phyloP scores from a whole-genome alignment of 345 rosid species.

The Trapa incisa region DNA sequence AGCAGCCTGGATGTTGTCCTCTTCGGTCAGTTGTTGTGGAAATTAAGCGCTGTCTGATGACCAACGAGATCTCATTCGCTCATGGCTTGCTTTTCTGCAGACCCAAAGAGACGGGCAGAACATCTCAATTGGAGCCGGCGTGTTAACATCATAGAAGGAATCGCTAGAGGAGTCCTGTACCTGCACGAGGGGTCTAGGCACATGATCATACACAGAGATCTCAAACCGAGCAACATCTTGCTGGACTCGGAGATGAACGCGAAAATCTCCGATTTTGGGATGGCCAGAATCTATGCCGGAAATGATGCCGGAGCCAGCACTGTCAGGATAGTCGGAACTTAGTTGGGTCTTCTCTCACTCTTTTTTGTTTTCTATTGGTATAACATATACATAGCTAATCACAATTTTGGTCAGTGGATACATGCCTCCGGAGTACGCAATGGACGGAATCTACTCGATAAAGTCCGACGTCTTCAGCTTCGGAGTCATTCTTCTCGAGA shows the following conservation, averaged over 20 bases:
- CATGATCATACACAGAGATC: slow-evolving; percentile 32
- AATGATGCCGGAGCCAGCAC: slow-evolving; percentile 16
- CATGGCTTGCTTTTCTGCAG: slow-evolving; percentile 6
- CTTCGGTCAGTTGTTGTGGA: slow-evolving; percentile 17
- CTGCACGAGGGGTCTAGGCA: slow-evolving; percentile 40
- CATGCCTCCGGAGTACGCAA: slow-evolving; percentile 36
- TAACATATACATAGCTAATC: too few relatives aligned
- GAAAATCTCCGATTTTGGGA: slow-evolving; percentile 41
- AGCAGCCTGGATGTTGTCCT: slow-evolving; percentile 27
- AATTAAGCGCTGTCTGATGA: too few relatives aligned
- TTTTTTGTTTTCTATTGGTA: not conserved
- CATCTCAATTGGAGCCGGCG: slow-evolving; percentile 28
- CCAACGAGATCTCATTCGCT: not conserved
- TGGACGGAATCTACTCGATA: slow-evolving; percentile 24
- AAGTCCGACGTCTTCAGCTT: slow-evolving; percentile 40
- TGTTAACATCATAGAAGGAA: slow-evolving; percentile 22
- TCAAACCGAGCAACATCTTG: slow-evolving; percentile 32
- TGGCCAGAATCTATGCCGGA: slow-evolving; percentile 21
- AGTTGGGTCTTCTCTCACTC: slow-evolving; percentile 8
- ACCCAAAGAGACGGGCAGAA: slow-evolving; percentile 10
- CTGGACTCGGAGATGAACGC: slow-evolving; percentile 29
- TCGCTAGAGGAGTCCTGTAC: slow-evolving; percentile 33
- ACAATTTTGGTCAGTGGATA: slow-evolving; percentile 21
- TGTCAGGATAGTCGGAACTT: slow-evolving; percentile 17
- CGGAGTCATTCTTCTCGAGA: slow-evolving; percentile 34